Evolutionary conservation across 257 asterid genomes (phyloP).

Genomic region (Lycium ferocissimum): DNA sequence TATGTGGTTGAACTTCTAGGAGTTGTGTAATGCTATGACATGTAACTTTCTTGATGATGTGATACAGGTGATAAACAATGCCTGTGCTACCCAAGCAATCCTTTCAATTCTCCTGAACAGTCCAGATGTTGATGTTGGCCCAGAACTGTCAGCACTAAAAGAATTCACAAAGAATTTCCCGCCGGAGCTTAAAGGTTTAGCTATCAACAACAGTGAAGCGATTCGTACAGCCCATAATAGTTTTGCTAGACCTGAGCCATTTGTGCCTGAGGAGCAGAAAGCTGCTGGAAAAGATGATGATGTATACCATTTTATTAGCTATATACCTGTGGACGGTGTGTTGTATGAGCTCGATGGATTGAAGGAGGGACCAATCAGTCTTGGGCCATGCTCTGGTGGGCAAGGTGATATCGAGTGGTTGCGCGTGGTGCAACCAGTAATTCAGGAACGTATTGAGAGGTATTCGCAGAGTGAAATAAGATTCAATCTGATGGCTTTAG

Average conservation of each 20-base stretch:
- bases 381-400: conserved; percentile 77
- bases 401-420: conserved; percentile 80
- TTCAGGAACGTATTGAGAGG: conserved; percentile 89
- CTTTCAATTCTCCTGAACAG: conserved; percentile 87
- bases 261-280: conserved; percentile 90
- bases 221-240: conserved; percentile 97
- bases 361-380: conserved; percentile 98
- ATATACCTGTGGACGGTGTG: conserved; percentile 87
- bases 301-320: conserved; percentile 95
- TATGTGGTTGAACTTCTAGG: background rate
- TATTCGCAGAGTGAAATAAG: conserved; percentile 87
- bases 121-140: conserved; percentile 87
- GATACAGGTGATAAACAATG: conserved; percentile 88
- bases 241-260: conserved; percentile 96
- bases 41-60: background rate
- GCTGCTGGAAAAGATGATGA: conserved; percentile 90
- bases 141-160: conserved; percentile 76
- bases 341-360: conserved; percentile 97
- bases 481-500: conserved; percentile 84
- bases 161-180: conserved; percentile 94
- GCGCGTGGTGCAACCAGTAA: conserved; percentile 82
- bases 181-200: conserved; percentile 90
- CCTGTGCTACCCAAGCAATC: conserved; percentile 99
- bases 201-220: conserved; percentile 93
- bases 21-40: conserved; percentile 1